Percentiles rank a stretch among this genome's conserved stretches.
Conservation (phyloP, 768 basidiomycete species). For the Lentinula lateritia region DNA sequence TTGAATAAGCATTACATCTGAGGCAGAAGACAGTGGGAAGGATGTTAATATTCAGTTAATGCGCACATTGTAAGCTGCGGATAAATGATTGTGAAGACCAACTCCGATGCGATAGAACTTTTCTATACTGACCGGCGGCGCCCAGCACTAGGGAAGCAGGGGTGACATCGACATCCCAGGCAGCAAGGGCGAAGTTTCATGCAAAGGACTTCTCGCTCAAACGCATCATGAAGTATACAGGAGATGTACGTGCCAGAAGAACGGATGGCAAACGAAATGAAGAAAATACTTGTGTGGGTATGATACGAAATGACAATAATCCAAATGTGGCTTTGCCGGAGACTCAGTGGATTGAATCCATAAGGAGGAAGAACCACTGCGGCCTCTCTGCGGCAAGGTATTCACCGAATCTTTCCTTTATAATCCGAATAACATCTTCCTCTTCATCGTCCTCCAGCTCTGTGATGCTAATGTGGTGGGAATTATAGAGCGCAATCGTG, state of each 20-base stretch:
- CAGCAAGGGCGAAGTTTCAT: constrained; percentile 40
- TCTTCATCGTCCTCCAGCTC: too few relatives aligned
- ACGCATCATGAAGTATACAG: neutral
- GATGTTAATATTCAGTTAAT: neutral
- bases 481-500: too few relatives aligned
- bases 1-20: constrained; percentile 38
- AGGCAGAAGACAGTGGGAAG: neutral
- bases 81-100: neutral
- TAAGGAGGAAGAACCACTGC: too few relatives aligned
- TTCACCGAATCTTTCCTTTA: too few relatives aligned
- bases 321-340: too few relatives aligned
- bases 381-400: too few relatives aligned
- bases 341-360: too few relatives aligned
- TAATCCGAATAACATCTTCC: too few relatives aligned
- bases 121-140: constrained; percentile 23
- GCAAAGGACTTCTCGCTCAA: neutral
- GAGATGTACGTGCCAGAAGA: neutral
- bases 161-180: constrained; percentile 29
- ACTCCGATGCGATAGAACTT: neutral
- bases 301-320: too few relatives aligned
- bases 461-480: too few relatives aligned
- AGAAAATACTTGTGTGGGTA: too few relatives aligned
- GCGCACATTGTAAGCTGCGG: constrained; percentile 33
- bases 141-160: constrained; percentile 35
- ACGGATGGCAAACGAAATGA: neutral